Percentiles rank a stretch among this genome's conserved stretches.
phyloP scores from a whole-genome alignment of 208 protist species.

The Spongospora subterranea region DNA sequence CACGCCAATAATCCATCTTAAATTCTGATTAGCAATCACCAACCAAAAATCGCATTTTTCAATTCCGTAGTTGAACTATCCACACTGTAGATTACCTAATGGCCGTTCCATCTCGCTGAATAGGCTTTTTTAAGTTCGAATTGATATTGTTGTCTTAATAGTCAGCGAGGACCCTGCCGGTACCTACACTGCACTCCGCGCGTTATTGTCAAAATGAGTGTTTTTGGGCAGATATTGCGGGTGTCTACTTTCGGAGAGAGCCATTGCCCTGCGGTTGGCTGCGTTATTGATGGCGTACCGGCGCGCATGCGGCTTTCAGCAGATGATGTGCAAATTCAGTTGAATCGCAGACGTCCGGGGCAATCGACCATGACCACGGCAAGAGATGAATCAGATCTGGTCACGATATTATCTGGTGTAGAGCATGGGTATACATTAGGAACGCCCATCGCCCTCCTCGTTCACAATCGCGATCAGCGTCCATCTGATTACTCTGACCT shows the following conservation, averaged over 20 bases:
- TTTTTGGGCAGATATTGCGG: slow-evolving; percentile 78
- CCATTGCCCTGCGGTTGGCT: slow-evolving; percentile 76
- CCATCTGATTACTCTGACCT: slow-evolving; percentile 80
- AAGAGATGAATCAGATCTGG: slow-evolving; percentile 76
- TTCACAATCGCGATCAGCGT: slow-evolving; percentile 80
- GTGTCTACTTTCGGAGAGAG: slow-evolving; percentile 85
- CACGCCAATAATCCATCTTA: not conserved
- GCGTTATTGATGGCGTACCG: slow-evolving; percentile 77
- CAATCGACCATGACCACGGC: slow-evolving; percentile 77
- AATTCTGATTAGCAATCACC: no score
- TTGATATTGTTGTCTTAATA: no score
- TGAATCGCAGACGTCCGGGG: slow-evolving; percentile 72
- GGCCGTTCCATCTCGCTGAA: no score
- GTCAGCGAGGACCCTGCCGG: no score
- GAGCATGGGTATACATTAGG: slow-evolving; percentile 80
- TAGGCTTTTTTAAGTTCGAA: no score
- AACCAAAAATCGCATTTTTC: no score
- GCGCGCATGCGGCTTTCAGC: slow-evolving; percentile 75
- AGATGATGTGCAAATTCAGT: slow-evolving; percentile 78
- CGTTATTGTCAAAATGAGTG: no score
- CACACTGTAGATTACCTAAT: no score
- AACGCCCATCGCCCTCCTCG: slow-evolving; percentile 79
- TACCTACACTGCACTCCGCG: no score
- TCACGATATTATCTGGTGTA: slow-evolving; percentile 78
- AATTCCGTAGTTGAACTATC: no score